A percentile compares a stretch with the other conserved stretches of the same genome.
Conservation (phyloP, 2,329 filamentous ascomycete species). For the Westerdykella sp. region DNA sequence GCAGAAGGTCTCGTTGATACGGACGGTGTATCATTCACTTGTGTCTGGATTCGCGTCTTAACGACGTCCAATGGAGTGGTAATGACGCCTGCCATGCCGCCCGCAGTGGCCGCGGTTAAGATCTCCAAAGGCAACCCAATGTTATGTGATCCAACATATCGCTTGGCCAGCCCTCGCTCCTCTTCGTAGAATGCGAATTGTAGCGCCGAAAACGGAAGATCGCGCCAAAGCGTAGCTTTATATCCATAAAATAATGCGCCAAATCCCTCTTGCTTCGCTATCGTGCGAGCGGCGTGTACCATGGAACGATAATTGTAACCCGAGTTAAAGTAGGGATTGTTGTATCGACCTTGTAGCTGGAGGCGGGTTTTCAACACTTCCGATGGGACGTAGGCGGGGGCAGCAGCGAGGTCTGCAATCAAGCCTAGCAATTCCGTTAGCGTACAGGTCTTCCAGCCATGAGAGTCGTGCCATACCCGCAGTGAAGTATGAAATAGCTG, state of each 20-base stretch:
- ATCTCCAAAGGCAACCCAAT: constrained; percentile 84
- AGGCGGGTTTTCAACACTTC: constrained; percentile 97
- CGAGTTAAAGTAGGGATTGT: constrained; percentile 88
- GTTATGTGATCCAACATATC: constrained; percentile 71
- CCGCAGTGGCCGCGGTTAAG: constrained; percentile 79
- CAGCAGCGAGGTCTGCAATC: constrained; percentile 84
- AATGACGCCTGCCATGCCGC: constrained; percentile 85
- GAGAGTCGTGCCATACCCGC: constrained; percentile 54
- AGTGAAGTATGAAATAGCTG: constrained; percentile 77
- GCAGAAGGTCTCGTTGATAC: constrained; percentile 11
- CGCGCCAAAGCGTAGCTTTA: constrained; percentile 88
- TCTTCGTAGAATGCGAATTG: constrained; percentile 99
- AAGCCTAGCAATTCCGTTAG: constrained; percentile 55
- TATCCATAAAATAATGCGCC: constrained; percentile 92
- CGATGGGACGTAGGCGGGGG: constrained; percentile 89
- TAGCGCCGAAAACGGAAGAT: constrained; percentile 89
- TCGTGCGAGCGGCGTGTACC: constrained; percentile 76
- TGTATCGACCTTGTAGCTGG: constrained; percentile 88
- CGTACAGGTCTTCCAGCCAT: background rate
- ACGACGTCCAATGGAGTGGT: constrained; percentile 97
- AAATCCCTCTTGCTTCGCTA: constrained; percentile 74
- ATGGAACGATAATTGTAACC: constrained; percentile 95
- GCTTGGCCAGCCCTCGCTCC: constrained; percentile 72
- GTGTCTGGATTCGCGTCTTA: constrained; percentile 93
- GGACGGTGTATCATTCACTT: constrained; percentile 53